Evolutionary conservation across 495 filamentous ascomycete genomes (phyloP), one percentile per base, ranked within the genome.

Genomic region (Saxophila tyrrhenica): DNA sequence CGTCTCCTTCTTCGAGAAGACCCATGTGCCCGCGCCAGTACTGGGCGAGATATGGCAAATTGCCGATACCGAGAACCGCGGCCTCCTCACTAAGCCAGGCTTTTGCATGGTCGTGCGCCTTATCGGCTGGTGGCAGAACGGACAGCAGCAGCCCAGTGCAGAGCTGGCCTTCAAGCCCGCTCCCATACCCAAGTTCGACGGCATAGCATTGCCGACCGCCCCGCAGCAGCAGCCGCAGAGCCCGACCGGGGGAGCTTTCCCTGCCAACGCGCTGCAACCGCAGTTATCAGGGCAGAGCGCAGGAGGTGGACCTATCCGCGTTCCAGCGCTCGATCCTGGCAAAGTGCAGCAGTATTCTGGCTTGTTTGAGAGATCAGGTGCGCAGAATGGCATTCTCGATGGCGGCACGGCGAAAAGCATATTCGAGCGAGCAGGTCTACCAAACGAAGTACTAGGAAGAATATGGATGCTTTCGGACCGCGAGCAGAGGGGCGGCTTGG

Each of bases 1-100:
- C 8, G 94, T 97, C 61, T 89, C 90, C 61, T 97, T 98, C 74
- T 98, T 98, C 63, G 90, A 97, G 70, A 94, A 91, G 78, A 96
- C 92, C 24, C 80, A 85, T 58, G 74, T 98, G 25, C 78, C 88
- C 48, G 84, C 88, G 43, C 79, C 85, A 52, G 78, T 91, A 23
- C 76, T 98, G 59, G 92, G 92, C 65, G 85, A 95, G 87, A 96
- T 97, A 78, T 98, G 92, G 92, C 89, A 95, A 70, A 90, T 98
- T 65, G 94, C 92, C 52, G 92, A 98, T 70, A 88, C 79, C 60
- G 91, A 96, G 70, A 98, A 97, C 70, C 80, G 89, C 56, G 92
- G 94, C 55, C 82, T 96, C 49, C 76, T 98, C 64, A 95, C 88
- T 39, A 88, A 86, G 2, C 76, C 87, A 45, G 94, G 90, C 61